Conservation (phyloP, 2,329 filamentous ascomycete species). For the Penicillium paneum region DNA sequence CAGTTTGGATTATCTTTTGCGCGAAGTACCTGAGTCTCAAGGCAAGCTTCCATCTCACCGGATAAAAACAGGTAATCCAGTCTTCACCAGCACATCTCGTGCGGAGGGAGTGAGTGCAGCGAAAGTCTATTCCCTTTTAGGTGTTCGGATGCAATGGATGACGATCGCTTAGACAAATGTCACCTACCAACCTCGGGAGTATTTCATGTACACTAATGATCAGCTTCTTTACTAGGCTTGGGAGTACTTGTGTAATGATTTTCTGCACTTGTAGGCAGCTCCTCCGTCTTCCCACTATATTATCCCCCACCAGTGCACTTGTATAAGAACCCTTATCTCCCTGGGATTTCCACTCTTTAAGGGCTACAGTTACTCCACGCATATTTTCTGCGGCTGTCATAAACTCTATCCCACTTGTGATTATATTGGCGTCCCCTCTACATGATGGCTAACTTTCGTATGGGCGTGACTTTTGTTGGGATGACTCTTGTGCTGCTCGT, state of each 20-base stretch:
- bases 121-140: conserved; percentile 13
- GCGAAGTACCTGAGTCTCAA: background rate
- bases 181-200: conserved; percentile 5
- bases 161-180: conserved; percentile 17
- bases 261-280: conserved; percentile 1
- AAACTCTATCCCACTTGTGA: background rate
- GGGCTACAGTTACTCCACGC: background rate
- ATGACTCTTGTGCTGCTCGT: conserved; percentile 29
- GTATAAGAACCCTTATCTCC: conserved; percentile 7
- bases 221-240: conserved; percentile 3
- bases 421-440: background rate
- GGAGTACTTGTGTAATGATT: conserved; percentile 8
- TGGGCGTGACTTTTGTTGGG: conserved; percentile 26
- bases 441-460: conserved; percentile 31
- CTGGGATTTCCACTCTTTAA: background rate
- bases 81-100: conserved; percentile 4
- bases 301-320: background rate
- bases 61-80: background rate
- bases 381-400: conserved; percentile 5
- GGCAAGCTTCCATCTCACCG: background rate
- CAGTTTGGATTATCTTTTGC: background rate
- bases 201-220: background rate
- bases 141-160: conserved; percentile 13
- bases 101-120: conserved; percentile 9
- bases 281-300: background rate